Evolutionary conservation across 306 rosid genomes (phyloP).

Genomic region (Elaeagnus macrophylla): DNA sequence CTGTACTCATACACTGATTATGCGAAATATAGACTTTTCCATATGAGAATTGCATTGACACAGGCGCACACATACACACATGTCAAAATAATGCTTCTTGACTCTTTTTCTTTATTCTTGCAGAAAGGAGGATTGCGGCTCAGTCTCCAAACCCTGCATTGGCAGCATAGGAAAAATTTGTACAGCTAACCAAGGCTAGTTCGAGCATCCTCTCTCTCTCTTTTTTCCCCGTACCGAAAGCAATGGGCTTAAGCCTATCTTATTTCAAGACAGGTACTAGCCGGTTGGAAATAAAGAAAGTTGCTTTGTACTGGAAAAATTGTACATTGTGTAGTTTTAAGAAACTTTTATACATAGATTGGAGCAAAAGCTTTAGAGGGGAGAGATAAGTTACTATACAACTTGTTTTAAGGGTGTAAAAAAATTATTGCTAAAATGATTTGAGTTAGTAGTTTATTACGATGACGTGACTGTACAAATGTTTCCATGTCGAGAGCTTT

Average conservation of each 20-base stretch:
- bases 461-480: conserved; percentile 73
- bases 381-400: conserved; percentile 51
- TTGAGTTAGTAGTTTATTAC: conserved; percentile 45
- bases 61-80: too few species aligned
- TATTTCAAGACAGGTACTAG: conserved; percentile 22
- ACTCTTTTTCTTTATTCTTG: conserved; percentile 5
- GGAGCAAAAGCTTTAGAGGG: conserved; percentile 26
- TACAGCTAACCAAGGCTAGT: conserved; percentile 96
- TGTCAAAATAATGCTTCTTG: too few species aligned
- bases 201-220: conserved; percentile 40
- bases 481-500: conserved; percentile 54
- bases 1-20: too few species aligned
- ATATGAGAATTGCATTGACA: too few species aligned
- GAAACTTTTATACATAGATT: conserved; percentile 60
- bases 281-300: conserved; percentile 46
- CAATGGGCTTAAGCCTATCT: conserved; percentile 29
- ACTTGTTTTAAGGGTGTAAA: conserved; percentile 51
- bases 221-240: conserved; percentile 30
- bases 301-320: conserved; percentile 57
- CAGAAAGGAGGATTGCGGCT: conserved; percentile 97
- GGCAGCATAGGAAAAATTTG: conserved; percentile 56
- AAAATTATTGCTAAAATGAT: conserved; percentile 22
- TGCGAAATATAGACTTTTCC: too few species aligned
- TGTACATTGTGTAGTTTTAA: conserved; percentile 86
- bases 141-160: conserved; percentile 71